Evolutionary conservation across 306 rosid species (phyloP).

Genomic region (Prunus dulcis): DNA sequence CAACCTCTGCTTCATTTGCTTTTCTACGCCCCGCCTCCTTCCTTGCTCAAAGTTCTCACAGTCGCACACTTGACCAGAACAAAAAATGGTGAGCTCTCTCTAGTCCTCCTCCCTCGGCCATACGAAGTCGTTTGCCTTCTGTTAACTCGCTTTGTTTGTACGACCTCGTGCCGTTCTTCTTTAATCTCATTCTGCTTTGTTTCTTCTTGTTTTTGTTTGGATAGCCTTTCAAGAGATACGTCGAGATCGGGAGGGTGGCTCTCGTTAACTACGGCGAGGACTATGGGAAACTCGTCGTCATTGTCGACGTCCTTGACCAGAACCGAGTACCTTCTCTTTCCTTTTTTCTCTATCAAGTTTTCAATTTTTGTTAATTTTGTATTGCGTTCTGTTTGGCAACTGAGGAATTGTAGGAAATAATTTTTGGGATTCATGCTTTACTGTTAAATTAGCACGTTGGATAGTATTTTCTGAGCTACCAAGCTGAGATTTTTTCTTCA

Average conservation of each 20-base stretch:
- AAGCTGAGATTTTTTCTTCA: background rate
- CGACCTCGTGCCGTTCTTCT: no score
- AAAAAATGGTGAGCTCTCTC: conserved; percentile 43
- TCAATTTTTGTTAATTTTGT: background rate
- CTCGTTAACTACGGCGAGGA: conserved; percentile 87
- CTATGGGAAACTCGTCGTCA: conserved; percentile 86
- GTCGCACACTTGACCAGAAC: conserved; percentile 9
- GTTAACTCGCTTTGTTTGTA: no score
- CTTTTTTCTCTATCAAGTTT: background rate
- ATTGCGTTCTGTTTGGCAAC: background rate
- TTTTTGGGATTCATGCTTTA: background rate
- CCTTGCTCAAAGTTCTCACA: background rate
- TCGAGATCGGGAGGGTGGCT: conserved; percentile 94
- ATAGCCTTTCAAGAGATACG: conserved; percentile 90
- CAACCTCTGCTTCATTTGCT: background rate
- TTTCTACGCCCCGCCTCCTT: background rate
- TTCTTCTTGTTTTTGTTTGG: background rate
- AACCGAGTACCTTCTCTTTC: conserved; percentile 43
- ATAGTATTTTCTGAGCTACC: background rate
- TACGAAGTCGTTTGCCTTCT: background rate
- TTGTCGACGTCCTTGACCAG: conserved; percentile 91
- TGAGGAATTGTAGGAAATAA: background rate
- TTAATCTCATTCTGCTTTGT: background rate
- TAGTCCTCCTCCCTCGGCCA: background rate
- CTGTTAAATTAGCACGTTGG: no score